Conservation (phyloP, 352 stramenopile species). For the Pythium rishiriense region DNA sequence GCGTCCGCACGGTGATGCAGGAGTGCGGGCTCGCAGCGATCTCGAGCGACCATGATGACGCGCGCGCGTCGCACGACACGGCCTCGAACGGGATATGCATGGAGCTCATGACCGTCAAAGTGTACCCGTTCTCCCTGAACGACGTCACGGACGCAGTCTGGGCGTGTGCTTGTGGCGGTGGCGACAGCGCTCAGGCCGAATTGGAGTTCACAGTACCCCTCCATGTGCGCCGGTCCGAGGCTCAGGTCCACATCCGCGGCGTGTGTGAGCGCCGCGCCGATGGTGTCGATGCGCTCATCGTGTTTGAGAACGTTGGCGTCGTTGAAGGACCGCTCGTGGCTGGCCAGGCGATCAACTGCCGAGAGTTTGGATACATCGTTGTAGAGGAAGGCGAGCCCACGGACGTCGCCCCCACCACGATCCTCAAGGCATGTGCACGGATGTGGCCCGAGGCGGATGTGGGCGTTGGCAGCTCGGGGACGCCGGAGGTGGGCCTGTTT, state of each 20-base stretch:
- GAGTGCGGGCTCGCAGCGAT: neutral
- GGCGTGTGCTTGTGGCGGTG: neutral
- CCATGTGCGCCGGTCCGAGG: conserved; percentile 4
- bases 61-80: neutral
- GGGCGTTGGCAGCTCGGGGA: neutral
- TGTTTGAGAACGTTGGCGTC: conserved; percentile 2
- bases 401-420: neutral
- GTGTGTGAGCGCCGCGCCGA: neutral
- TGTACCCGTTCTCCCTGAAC: neutral
- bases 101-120: neutral
- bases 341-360: neutral
- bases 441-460: neutral
- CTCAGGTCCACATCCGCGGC: neutral
- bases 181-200: neutral
- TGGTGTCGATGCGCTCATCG: neutral
- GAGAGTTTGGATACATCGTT: conserved; percentile 1
- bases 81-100: neutral
- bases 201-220: neutral
- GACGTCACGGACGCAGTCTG: neutral
- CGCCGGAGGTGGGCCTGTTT: neutral
- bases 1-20: neutral
- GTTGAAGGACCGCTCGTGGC: neutral
- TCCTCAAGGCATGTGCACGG: neutral
- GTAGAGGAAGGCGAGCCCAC: neutral
- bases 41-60: neutral